phyloP scores from a whole-genome alignment of 2,329 filamentous ascomycete species.

The Colletotrichum phormii region DNA sequence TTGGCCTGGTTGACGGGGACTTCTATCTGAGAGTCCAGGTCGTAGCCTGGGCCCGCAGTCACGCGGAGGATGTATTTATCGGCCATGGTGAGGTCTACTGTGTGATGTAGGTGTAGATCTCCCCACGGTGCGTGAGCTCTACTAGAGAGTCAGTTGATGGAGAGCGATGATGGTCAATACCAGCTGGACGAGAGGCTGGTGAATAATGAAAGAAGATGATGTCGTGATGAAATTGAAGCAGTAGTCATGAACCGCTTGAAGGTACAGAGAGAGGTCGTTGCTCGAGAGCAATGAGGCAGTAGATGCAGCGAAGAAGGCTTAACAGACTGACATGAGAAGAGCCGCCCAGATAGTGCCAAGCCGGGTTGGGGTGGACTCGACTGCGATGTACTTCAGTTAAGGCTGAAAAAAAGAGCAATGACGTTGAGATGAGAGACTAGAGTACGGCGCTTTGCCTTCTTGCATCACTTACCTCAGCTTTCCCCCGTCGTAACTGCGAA shows the following conservation, averaged over 20 bases:
- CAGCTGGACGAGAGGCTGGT: neutral
- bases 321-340: neutral
- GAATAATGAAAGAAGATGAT: neutral
- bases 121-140: neutral
- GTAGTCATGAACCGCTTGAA: neutral
- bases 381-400: slow-evolving; percentile 3
- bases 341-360: neutral
- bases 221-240: neutral
- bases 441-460: neutral
- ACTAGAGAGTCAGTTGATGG: neutral
- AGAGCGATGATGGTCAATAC: neutral
- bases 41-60: slow-evolving; percentile 83
- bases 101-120: neutral
- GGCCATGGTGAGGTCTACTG: slow-evolving; percentile 57
- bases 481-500: neutral
- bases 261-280: neutral
- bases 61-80: slow-evolving; percentile 84
- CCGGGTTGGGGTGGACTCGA: neutral
- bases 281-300: neutral
- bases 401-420: slow-evolving; percentile 26
- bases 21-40: slow-evolving; percentile 75
- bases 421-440: slow-evolving; percentile 35
- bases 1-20: slow-evolving; percentile 80
- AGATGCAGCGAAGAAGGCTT: neutral
- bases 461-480: slow-evolving; percentile 8